Evolutionary conservation across 495 filamentous ascomycete genomes (phyloP), one percentile per base, ranked within the genome.

Genomic region (Aspergillus asperescens): DNA sequence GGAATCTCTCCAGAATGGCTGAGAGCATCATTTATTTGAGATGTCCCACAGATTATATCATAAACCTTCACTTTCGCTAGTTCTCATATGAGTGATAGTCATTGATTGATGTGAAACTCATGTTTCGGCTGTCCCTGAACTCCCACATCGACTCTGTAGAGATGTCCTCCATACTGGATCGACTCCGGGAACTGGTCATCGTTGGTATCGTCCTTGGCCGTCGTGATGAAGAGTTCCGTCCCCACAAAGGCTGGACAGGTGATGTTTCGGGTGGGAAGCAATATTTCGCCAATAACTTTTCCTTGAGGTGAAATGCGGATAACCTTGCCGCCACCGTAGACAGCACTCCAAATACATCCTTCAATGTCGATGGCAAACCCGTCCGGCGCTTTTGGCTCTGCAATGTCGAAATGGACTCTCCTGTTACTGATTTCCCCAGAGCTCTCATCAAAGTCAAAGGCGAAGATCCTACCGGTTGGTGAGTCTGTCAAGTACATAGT

Each of bases 401-500:
- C 63, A n/a, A 70, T 22, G 63, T 70, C 65, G 44, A 70, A 70
- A 54, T 67, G 62, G 20, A 84, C 73, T 50, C 86, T 78, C 42
- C 82, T 76, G 63, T 89, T 87, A 39, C 77, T 78, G 37, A 89
- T 76, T 37, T 67, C 66, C 7, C 88, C 89, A 4, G 76, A 81
- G 5, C 61, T 63, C 4, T 74, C 67, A 62, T 86, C 76, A 66
- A 85, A 96, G 66, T 90, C 85, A 68, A 84, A 93, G 23, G 84
- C 82, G 48, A 76, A 82, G 57, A 96, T 87, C 49, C 77, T 78
- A 32, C 76, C 77, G n/a, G 78, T 82, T 29, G 84, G 83, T 16
- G 88, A 85, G 73, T 95, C 82, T 35, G 84, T 89, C 66, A 90
- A 86, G 73, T 88, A 95, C 79, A 91, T 86, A 37, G 78, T 91